Evolutionary conservation across 1,139 yeast genomes (phyloP).

Genomic region (Yamadazyma triangularis): DNA sequence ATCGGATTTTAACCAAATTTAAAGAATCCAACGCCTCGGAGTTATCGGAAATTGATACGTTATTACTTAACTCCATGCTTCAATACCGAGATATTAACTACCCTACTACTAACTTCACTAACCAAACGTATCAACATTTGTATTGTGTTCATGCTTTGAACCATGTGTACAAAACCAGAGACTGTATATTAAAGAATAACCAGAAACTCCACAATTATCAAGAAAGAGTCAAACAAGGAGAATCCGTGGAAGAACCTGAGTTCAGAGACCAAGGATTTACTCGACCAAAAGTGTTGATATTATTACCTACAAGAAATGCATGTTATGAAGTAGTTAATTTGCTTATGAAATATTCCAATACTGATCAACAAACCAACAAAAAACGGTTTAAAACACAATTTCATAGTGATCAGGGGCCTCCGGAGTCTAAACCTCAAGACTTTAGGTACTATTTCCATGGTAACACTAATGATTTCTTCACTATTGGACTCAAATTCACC

Average conservation of each 20-base stretch:
- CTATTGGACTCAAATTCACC: slow-evolving; percentile 84
- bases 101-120: slow-evolving; percentile 44
- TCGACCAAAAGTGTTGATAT: slow-evolving; percentile 78
- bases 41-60: slow-evolving; percentile 20
- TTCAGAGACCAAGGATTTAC: slow-evolving; percentile 93
- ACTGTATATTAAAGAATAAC: slow-evolving; percentile 71
- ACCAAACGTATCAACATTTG: slow-evolving; percentile 54
- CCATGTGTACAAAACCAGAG: slow-evolving; percentile 84
- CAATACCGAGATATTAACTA: slow-evolving; percentile 69
- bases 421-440: slow-evolving; percentile 71
- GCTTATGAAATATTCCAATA: slow-evolving; percentile 59
- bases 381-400: slow-evolving; percentile 73
- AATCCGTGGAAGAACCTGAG: slow-evolving; percentile 47
- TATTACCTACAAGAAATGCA: slow-evolving; percentile 80
- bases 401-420: slow-evolving; percentile 49
- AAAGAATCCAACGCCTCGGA: slow-evolving; percentile 10
- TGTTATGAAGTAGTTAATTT: slow-evolving; percentile 66
- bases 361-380: slow-evolving; percentile 75
- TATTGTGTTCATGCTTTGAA: slow-evolving; percentile 73
- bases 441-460: slow-evolving; percentile 80
- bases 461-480: slow-evolving; percentile 87
- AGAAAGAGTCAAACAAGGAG: slow-evolving; percentile 41
- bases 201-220: slow-evolving; percentile 45
- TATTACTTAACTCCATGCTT: slow-evolving; percentile 55
- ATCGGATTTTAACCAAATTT: slow-evolving; percentile 27